Conservation (phyloP, 805 yeast species). For the Sugiyamaella lignohabitans region DNA sequence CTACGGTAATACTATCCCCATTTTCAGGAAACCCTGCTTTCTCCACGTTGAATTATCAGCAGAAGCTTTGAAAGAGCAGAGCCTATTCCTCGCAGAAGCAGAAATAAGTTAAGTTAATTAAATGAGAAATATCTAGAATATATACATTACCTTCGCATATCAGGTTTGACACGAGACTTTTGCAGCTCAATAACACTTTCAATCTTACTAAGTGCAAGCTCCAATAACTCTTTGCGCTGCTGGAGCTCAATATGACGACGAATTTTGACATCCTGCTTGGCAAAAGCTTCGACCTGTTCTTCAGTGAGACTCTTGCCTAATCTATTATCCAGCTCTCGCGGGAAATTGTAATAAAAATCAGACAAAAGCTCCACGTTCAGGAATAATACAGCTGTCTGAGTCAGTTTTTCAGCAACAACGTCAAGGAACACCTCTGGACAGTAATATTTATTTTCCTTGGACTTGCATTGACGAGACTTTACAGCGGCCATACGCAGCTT, state of each 20-base stretch:
- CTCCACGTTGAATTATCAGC: too few species aligned
- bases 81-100: too few species aligned
- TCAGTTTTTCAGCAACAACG: constrained; percentile 84
- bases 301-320: constrained; percentile 56
- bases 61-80: too few species aligned
- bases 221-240: constrained; percentile 82
- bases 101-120: too few species aligned
- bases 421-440: constrained; percentile 95
- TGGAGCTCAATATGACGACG: constrained; percentile 89
- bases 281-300: constrained; percentile 81
- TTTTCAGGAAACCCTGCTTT: too few species aligned
- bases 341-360: constrained; percentile 94
- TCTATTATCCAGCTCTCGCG: constrained; percentile 80
- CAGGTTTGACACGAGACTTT: constrained; percentile 21
- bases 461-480: constrained; percentile 67
- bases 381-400: constrained; percentile 88
- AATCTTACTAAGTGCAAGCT: constrained; percentile 75
- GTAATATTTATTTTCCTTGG: constrained; percentile 72
- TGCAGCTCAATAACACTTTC: constrained; percentile 75
- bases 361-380: constrained; percentile 88
- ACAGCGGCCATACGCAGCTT: constrained; percentile 71
- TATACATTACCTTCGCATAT: background rate
- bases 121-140: background rate
- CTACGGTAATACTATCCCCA: too few species aligned
- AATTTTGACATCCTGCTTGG: constrained; percentile 90